Conservation (phyloP, 768 basidiomycete species). For the Phanerodontia chrysosporium region DNA sequence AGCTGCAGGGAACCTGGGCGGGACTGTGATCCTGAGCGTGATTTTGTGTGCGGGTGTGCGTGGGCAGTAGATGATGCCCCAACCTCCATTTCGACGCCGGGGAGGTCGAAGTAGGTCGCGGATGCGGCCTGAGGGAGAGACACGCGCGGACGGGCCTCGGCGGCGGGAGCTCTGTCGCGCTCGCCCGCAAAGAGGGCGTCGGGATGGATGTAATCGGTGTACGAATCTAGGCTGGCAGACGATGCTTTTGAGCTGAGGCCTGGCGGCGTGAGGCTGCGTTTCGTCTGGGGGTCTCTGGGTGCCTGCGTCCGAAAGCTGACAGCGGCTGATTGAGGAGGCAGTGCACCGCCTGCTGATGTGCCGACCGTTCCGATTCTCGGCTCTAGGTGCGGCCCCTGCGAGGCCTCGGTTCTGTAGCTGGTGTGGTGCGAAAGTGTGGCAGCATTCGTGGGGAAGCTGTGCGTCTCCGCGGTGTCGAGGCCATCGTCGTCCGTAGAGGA, state of each 20-base stretch:
- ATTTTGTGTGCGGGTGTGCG: background rate
- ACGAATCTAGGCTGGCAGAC: background rate
- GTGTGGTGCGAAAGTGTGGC: constrained; percentile 21
- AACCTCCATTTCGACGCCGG: background rate
- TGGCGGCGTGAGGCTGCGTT: constrained; percentile 22
- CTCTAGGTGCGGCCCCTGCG: background rate
- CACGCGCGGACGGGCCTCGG: too few species aligned
- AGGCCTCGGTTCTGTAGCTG: background rate
- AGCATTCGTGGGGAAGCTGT: constrained; percentile 16
- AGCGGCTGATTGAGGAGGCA: constrained; percentile 4
- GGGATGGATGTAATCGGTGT: background rate
- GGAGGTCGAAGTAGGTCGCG: background rate
- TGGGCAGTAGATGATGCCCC: background rate
- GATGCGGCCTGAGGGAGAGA: background rate
- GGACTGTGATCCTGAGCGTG: background rate
- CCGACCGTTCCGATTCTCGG: constrained; percentile 5
- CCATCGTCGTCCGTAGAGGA: constrained; percentile 8
- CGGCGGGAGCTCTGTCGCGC: background rate
- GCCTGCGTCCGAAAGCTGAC: constrained; percentile 1
- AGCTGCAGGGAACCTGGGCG: constrained; percentile 21
- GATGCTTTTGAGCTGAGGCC: constrained; percentile 15
- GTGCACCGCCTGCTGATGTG: constrained; percentile 1
- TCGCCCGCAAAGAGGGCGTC: background rate
- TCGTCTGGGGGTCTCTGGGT: constrained; percentile 5
- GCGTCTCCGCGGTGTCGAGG: constrained; percentile 8